Evolutionary conservation across 495 filamentous ascomycete species (phyloP).

Genomic region (Aspergillus affinis): DNA sequence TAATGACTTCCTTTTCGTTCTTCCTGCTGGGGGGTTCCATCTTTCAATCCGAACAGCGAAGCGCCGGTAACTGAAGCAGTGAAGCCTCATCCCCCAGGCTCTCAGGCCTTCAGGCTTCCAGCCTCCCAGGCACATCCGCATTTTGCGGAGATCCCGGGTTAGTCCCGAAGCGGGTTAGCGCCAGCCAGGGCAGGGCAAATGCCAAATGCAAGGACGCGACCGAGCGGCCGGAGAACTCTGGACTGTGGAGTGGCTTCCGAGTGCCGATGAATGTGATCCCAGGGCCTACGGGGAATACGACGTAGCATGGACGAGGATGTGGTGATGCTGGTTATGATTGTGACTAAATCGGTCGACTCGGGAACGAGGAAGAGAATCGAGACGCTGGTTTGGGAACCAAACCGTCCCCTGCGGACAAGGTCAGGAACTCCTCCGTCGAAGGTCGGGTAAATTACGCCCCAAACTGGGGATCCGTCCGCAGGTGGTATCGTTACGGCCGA

Average conservation of each 20-base stretch:
- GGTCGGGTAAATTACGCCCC: constrained; percentile 9
- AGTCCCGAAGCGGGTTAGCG: constrained; percentile 24
- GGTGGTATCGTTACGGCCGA: neutral
- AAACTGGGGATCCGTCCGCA: constrained; percentile 8
- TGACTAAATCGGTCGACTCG: neutral
- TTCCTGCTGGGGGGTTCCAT: too few species aligned
- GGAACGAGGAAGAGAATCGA: neutral
- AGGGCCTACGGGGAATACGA: neutral
- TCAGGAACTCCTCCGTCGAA: neutral
- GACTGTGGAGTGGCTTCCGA: constrained; percentile 24
- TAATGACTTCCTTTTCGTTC: too few species aligned
- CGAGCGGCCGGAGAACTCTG: constrained; percentile 21
- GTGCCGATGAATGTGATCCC: constrained; percentile 26
- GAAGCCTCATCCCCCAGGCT: neutral
- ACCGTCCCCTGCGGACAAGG: neutral
- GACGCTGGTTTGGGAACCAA: neutral
- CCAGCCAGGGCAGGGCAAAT: constrained; percentile 5
- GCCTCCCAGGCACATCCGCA: constrained; percentile 21
- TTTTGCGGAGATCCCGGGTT: constrained; percentile 25
- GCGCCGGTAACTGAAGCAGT: neutral
- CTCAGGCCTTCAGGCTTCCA: constrained; percentile 4
- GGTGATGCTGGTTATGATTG: too few species aligned
- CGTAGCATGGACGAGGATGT: too few species aligned
- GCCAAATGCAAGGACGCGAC: constrained; percentile 18
- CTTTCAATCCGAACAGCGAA: neutral